Conservation (phyloP, 176 grass and related monocot species). For the Saccharum officinarum region DNA sequence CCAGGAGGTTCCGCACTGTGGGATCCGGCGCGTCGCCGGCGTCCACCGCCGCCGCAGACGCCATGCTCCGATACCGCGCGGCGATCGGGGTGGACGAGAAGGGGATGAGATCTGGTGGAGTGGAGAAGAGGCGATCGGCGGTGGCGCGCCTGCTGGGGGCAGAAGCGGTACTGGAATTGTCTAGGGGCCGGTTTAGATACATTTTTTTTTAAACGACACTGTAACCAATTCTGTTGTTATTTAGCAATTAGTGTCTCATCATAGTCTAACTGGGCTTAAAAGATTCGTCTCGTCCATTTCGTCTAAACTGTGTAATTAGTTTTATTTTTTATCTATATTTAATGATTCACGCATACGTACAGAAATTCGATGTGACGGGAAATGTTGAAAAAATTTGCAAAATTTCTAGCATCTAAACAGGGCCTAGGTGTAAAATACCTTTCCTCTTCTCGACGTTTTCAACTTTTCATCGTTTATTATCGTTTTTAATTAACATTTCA, state of each 20-base stretch:
- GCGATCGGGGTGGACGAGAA: neutral
- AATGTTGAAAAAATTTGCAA: too few relatives aligned
- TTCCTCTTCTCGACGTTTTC: slow-evolving; percentile 16
- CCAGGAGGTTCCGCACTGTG: slow-evolving; percentile 81
- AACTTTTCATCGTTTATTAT: neutral
- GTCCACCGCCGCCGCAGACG: slow-evolving; percentile 38
- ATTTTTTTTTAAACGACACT: too few relatives aligned
- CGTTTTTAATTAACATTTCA: neutral
- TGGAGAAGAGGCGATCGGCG: neutral
- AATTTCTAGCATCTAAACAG: too few relatives aligned
- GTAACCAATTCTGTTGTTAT: too few relatives aligned
- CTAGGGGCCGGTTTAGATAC: too few relatives aligned
- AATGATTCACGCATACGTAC: too few relatives aligned
- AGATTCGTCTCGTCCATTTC: too few relatives aligned
- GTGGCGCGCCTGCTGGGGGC: neutral
- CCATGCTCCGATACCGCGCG: slow-evolving; percentile 29
- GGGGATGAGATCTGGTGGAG: slow-evolving; percentile 30
- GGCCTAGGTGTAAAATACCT: slow-evolving; percentile 30
- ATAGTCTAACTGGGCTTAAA: too few relatives aligned
- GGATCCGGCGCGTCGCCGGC: slow-evolving; percentile 64
- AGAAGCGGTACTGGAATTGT: slow-evolving; percentile 25
- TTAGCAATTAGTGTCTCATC: too few relatives aligned
- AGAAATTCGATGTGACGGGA: too few relatives aligned
- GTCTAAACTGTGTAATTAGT: too few relatives aligned
- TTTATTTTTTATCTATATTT: too few relatives aligned